Percentiles rank a stretch among this genome's conserved stretches.
Conservation (phyloP, 768 basidiomycete genomes). For the Naganishia vishniacii region DNA sequence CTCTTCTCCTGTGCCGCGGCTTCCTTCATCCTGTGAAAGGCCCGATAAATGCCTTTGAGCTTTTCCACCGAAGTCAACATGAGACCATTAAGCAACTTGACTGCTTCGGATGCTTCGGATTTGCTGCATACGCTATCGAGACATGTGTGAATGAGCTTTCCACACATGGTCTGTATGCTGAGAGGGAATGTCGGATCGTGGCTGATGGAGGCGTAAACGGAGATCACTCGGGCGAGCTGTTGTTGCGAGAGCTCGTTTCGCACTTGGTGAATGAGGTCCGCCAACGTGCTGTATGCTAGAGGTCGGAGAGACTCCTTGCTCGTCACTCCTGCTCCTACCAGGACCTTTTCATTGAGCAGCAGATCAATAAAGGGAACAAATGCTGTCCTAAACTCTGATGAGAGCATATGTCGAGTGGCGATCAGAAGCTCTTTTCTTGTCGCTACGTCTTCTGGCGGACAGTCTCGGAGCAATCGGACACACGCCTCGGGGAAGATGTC, state of each 20-base stretch:
- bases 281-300: constrained; percentile 76
- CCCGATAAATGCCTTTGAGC: constrained; percentile 65
- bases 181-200: constrained; percentile 78
- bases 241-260: constrained; percentile 69
- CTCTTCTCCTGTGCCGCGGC: constrained; percentile 41
- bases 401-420: constrained; percentile 82
- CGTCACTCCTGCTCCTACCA: constrained; percentile 76
- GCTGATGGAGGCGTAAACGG: constrained; percentile 77
- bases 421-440: constrained; percentile 86
- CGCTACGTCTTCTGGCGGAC: constrained; percentile 74
- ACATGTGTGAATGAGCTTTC: constrained; percentile 85
- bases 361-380: constrained; percentile 79
- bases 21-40: constrained; percentile 40
- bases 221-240: constrained; percentile 71
- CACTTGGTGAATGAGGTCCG: constrained; percentile 88
- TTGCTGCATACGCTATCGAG: constrained; percentile 75
- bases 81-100: constrained; percentile 65
- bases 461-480: constrained; percentile 85
- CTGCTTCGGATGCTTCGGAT: constrained; percentile 64
- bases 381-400: constrained; percentile 67
- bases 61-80: constrained; percentile 79
- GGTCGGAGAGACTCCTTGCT: constrained; percentile 78
- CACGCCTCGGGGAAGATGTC: constrained; percentile 74
- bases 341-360: constrained; percentile 79
- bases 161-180: constrained; percentile 79